phyloP scores from a whole-genome alignment of 192 early-diverging fungal genomes.

The Pecoramyces ruminantium region DNA sequence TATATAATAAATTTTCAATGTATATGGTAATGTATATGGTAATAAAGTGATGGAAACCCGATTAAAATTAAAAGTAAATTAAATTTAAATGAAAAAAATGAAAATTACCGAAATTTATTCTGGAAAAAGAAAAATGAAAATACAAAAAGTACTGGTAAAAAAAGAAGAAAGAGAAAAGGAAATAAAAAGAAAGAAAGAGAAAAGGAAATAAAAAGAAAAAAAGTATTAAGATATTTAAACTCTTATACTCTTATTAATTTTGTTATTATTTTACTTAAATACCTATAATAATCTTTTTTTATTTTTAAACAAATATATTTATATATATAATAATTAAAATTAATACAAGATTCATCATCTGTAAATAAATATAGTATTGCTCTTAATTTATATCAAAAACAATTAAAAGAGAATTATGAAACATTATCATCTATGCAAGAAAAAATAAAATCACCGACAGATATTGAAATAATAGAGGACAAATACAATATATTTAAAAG shows the following conservation, averaged over 20 bases:
- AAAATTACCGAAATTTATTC: background rate
- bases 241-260: no score
- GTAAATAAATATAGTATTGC: background rate
- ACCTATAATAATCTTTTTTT: no score
- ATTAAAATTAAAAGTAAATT: background rate
- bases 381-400: background rate
- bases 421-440: background rate
- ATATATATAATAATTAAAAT: no score
- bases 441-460: background rate
- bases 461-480: background rate
- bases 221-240: background rate
- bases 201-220: background rate
- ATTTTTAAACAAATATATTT: no score
- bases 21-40: no score
- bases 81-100: background rate
- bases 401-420: background rate
- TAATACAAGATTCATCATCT: background rate
- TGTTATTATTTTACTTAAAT: no score
- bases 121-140: background rate
- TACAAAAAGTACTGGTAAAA: background rate
- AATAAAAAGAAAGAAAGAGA: background rate
- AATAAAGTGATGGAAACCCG: background rate
- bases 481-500: background rate
- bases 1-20: no score
- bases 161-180: background rate